Base-by-base conservation (phyloP, 1,284 basidiomycete species). In the Bondarzewia mesenterica region DNA sequence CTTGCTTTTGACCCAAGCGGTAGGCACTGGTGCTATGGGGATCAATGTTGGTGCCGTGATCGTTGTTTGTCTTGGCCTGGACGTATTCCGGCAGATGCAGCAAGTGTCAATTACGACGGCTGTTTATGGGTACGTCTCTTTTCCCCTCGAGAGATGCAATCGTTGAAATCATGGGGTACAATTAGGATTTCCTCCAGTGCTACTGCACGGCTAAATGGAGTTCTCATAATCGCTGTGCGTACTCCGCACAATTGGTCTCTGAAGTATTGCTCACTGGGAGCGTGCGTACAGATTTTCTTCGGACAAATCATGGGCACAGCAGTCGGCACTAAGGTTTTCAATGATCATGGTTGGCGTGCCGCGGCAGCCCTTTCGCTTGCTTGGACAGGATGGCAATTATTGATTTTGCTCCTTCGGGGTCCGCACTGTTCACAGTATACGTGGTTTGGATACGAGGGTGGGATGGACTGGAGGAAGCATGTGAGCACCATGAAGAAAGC, bases 271-370 rank as follows among this genome's bases (percentile, higher is more conserved):
- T 41, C 5, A 38, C 44, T 32, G 1, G 29, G n/a, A 32, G 12
- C 29, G 29, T 32, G 29, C 12, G 4, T 5, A 62, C 59, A 66
- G 35, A 45, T 53, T 16, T 75, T 75, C 50, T 58, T 69, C 15
- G 74, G 74, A 0, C 73, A 75, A 52, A 69, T 74, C 7, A 71
- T 74, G 53, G 79, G 79, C 12, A 78, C 77, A 4, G 67, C 77
- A 0, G 72, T 67, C 3, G 72, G 78, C 35, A 73, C 75, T 2
- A 67, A 70, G 48, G 63, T 80, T 4, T 80, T 78, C 58, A 64
- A 74, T 6, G 50, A 60, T 25, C 62, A 74, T 47, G 77, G 78
- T 10, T 80, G 78, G 79, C 65, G 69, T 18, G 65, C 73, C 2
- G 68, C 73, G 3, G 71, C 72, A 1, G 72, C 64, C 3, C 61